A percentile compares a stretch with the other conserved stretches of the same genome.
Evolutionary conservation across 495 filamentous ascomycete genomes (phyloP).

Genomic region (Thermothielavioides terrestris): DNA sequence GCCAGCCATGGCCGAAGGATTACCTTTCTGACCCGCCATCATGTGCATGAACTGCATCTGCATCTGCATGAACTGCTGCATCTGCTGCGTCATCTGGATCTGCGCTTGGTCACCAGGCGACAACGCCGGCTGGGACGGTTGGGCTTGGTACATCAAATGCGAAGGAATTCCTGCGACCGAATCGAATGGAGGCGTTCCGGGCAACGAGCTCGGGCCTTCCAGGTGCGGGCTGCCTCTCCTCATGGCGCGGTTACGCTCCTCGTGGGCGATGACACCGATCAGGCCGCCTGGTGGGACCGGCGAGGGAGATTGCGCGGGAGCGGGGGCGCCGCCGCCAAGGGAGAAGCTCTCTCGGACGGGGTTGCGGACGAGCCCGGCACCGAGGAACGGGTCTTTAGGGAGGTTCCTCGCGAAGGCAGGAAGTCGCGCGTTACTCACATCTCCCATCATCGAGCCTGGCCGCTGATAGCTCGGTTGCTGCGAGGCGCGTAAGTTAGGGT

Average conservation of each 20-base stretch:
- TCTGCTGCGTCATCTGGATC: conserved; percentile 78
- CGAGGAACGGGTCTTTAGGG: conserved; percentile 82
- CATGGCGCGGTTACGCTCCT: conserved; percentile 70
- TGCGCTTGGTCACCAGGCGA: conserved; percentile 65
- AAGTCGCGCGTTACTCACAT: conserved; percentile 26
- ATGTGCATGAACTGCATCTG: conserved; percentile 79
- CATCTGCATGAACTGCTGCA: conserved; percentile 86
- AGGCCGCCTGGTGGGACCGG: conserved; percentile 56
- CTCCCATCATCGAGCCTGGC: conserved; percentile 25
- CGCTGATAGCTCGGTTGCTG: conserved; percentile 31
- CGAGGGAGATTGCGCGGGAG: conserved; percentile 18
- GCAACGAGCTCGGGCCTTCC: conserved; percentile 33
- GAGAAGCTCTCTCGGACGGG: conserved; percentile 69
- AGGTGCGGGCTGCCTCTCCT: conserved; percentile 69
- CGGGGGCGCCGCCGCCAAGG: conserved; percentile 54
- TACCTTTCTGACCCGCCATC: conserved; percentile 40
- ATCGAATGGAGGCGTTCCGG: conserved; percentile 28
- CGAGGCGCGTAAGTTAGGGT: conserved; percentile 49
- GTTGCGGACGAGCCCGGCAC: conserved; percentile 68
- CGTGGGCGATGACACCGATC: conserved; percentile 81
- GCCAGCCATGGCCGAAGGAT: conserved; percentile 20
- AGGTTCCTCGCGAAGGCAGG: conserved; percentile 83
- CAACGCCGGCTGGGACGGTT: conserved; percentile 34
- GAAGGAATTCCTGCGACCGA: conserved; percentile 38
- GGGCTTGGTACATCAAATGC: conserved; percentile 42